Evolutionary conservation across 148 eudicot genomes (phyloP).

Genomic region (Drosera capensis): DNA sequence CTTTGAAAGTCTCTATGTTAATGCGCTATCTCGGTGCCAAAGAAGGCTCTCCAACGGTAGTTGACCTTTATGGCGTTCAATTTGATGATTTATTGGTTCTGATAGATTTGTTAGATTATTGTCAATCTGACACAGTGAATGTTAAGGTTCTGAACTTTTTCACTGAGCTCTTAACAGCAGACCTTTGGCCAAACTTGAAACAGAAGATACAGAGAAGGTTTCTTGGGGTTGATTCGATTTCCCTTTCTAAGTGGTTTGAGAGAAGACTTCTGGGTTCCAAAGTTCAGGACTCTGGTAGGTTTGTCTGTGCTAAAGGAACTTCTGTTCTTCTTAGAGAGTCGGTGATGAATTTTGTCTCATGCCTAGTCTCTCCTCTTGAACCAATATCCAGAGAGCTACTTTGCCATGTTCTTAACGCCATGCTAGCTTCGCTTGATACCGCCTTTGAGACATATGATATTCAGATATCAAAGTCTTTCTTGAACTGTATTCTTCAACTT

Average conservation of each 20-base stretch:
- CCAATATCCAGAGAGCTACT: conserved; percentile 37
- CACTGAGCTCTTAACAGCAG: conserved; percentile 52
- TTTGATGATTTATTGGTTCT: conserved; percentile 67
- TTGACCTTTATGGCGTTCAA: conserved; percentile 49
- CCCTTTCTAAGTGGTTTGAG: conserved; percentile 78
- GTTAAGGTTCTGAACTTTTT: conserved; percentile 68
- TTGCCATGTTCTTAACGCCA: conserved; percentile 53
- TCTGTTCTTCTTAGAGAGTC: conserved; percentile 69
- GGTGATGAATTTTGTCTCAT: conserved; percentile 53
- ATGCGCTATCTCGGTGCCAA: conserved; percentile 50
- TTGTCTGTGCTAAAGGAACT: conserved; percentile 34
- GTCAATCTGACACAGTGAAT: conserved; percentile 59
- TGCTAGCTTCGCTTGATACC: conserved; percentile 52
- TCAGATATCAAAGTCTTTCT: conserved; percentile 56
- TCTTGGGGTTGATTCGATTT: conserved; percentile 41
- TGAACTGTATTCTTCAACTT: conserved; percentile 61
- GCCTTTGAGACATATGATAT: conserved; percentile 63
- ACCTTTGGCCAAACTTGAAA: conserved; percentile 36
- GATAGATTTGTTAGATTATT: conserved; percentile 61
- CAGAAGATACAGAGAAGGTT: conserved; percentile 51
- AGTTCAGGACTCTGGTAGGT: conserved; percentile 30
- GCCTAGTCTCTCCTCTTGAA: conserved; percentile 53
- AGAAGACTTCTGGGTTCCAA: conserved; percentile 53
- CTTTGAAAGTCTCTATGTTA: conserved; percentile 31
- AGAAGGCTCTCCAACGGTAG: conserved; percentile 31